Base-by-base conservation (phyloP, 306 rosid genomes). In the Bauhinia variegata region DNA sequence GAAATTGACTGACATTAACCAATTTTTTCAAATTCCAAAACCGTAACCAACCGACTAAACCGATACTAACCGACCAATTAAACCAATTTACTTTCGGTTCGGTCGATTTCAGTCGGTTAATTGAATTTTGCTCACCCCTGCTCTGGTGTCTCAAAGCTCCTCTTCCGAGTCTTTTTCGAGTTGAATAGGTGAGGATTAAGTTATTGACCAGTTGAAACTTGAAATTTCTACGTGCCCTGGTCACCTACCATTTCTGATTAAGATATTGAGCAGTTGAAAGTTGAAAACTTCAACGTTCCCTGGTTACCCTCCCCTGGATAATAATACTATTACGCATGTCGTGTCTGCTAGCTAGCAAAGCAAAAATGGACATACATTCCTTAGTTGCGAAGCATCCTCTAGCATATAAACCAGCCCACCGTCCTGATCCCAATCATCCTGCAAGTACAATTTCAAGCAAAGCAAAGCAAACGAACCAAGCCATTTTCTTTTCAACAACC, bases 351-450 rank as follows among this genome's bases (percentile, higher is more conserved):
- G 28, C 52, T 18, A 23, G 2, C 8, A 5, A 17, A 23, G 2
- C 8, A 5, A 17, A 19, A 13, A 42, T 34, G 41, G 19, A 34
- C 15, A 58, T 16, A 10, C 19, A 11, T 75, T 34, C 19, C 78
- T 80, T 80, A 76, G 8, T 50, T n/a, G 38, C 7, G 0, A 76
- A 80, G 85, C 11, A 62, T 57, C 67, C 70, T 43, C 44, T 43
- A 44, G 72, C 47, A 76, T 72, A 80, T 67, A 80, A 61, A 5
- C 72, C 4, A 2, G 8, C 17, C 16, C 11, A 23, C 28, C 28
- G 2, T 23, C 28, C 34, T 19, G 0, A 28, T n/a, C 5, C 5
- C 7, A 3, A 2, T 67, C 28, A 23, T 23, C 28, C 53, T 4
- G 4, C 57, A 67, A 52, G 50, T 63, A 4, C 76, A 58, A 51